Conservation (phyloP, 805 yeast genomes). For the Suhomyces emberorum region DNA sequence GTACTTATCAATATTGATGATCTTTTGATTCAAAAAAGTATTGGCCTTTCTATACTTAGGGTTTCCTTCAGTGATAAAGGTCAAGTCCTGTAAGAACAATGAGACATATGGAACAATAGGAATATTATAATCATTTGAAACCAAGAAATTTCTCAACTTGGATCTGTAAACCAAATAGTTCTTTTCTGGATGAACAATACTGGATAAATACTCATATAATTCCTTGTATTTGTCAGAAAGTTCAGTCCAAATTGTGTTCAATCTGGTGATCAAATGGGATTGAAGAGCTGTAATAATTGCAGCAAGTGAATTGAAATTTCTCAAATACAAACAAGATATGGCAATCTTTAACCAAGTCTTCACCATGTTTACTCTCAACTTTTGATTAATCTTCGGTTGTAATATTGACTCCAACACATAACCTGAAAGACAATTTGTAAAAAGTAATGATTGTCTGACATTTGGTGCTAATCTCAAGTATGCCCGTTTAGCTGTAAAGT, state of each 20-base stretch:
- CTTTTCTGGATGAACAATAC: slow-evolving; percentile 71
- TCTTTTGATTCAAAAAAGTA: slow-evolving; percentile 51
- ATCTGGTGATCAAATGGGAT: slow-evolving; percentile 64
- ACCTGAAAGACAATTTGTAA: slow-evolving; percentile 69
- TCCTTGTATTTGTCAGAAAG: slow-evolving; percentile 59
- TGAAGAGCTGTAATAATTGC: slow-evolving; percentile 76
- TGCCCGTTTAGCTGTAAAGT: slow-evolving; percentile 57
- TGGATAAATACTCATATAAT: slow-evolving; percentile 58
- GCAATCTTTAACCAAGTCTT: slow-evolving; percentile 75
- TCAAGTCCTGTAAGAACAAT: slow-evolving; percentile 71
- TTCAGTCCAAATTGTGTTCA: slow-evolving; percentile 56
- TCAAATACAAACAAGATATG: slow-evolving; percentile 64
- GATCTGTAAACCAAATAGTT: slow-evolving; percentile 68
- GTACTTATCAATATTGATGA: slow-evolving; percentile 73
- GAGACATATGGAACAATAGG: slow-evolving; percentile 78
- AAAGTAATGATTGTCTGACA: slow-evolving; percentile 56
- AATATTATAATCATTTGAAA: slow-evolving; percentile 45
- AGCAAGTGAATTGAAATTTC: slow-evolving; percentile 77
- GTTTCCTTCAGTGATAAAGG: slow-evolving; percentile 82
- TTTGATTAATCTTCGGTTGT: slow-evolving; percentile 46
- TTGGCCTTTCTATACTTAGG: slow-evolving; percentile 62
- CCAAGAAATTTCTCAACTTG: slow-evolving; percentile 55
- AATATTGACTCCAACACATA: slow-evolving; percentile 70
- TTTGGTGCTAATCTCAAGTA: slow-evolving; percentile 60
- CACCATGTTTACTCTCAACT: slow-evolving; percentile 51